Evolutionary conservation across 225 moss, liverwort and hornwort species (phyloP).

Genomic region (Bryoerythrophyllum caledonicum): DNA sequence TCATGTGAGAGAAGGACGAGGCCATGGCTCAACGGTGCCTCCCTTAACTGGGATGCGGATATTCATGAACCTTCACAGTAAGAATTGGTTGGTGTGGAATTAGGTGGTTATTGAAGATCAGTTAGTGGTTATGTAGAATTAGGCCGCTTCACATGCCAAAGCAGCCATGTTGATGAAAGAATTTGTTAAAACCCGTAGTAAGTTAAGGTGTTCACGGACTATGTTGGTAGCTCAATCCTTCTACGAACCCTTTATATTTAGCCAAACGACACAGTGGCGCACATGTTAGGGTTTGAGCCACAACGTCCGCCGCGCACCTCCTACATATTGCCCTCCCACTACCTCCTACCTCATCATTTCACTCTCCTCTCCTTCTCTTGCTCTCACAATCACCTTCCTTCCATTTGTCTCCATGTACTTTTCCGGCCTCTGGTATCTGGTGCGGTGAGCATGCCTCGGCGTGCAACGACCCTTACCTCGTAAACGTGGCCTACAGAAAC

Average conservation of each 20-base stretch:
- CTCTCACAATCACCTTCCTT: too few species aligned
- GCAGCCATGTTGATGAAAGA: neutral
- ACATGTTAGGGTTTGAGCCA: too few species aligned
- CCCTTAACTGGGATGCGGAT: slow-evolving; percentile 17
- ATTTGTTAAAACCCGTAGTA: neutral
- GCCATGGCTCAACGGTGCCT: slow-evolving; percentile 10
- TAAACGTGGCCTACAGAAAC: slow-evolving; percentile 27
- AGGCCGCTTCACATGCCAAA: slow-evolving; percentile 5
- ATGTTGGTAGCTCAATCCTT: neutral
- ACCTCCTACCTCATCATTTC: too few species aligned
- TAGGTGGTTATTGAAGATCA: slow-evolving; percentile 24
- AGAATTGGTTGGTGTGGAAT: neutral
- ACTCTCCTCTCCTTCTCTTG: too few species aligned
- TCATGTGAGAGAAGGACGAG: neutral
- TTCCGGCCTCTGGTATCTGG: slow-evolving; percentile 30
- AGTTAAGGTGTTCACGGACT: neutral
- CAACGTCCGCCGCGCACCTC: too few species aligned
- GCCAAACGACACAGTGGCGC: too few species aligned
- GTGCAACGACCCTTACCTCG: slow-evolving; percentile 30
- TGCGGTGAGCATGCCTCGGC: slow-evolving; percentile 31
- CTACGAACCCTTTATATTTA: too few species aligned
- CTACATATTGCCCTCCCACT: too few species aligned
- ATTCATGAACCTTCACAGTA: neutral
- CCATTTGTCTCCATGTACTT: too few species aligned
- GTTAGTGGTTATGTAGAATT: slow-evolving; percentile 11